Conservation (phyloP, 345 rosid species). For the Geranium brycei region DNA sequence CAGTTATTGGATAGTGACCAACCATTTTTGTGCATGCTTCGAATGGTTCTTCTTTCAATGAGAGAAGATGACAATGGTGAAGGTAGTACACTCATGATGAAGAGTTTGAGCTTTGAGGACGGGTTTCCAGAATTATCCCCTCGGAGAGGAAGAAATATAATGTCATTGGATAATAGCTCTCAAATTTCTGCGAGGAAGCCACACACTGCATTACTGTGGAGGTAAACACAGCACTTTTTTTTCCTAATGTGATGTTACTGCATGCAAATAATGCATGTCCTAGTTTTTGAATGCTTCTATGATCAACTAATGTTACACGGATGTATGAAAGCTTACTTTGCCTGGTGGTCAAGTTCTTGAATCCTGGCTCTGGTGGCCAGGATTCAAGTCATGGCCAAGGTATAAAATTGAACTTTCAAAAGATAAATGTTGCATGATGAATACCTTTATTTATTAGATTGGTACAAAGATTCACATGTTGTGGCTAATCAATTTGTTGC, state of each 20-base stretch:
- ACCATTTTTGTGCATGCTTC: conserved; percentile 97
- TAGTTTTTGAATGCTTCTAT: background rate
- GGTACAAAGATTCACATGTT: too few species aligned
- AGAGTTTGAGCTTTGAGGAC: conserved; percentile 45
- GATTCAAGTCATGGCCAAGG: too few species aligned
- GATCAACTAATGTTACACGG: background rate
- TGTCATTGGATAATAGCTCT: conserved; percentile 38
- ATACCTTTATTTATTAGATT: background rate
- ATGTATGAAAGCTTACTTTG: too few species aligned
- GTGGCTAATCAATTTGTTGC: too few species aligned
- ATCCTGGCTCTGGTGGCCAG: too few species aligned
- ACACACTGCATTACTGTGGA: conserved; percentile 85
- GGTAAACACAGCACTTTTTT: conserved; percentile 30
- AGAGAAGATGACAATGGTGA: conserved; percentile 91
- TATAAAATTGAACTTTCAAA: too few species aligned
- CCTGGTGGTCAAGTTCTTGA: too few species aligned
- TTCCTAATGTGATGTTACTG: background rate
- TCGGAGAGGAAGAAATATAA: conserved; percentile 28
- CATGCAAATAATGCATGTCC: background rate
- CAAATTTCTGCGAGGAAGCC: conserved; percentile 51
- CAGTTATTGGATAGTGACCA: conserved; percentile 96
- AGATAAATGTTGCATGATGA: too few species aligned
- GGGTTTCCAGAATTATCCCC: conserved; percentile 34
- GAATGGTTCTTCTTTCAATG: conserved; percentile 96
- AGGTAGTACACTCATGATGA: conserved; percentile 58